These are phyloP conservation scores for Amanita fuliginea DNA, from an alignment of 768 basidiomycete species.

Conservation along the genomic window DNA sequence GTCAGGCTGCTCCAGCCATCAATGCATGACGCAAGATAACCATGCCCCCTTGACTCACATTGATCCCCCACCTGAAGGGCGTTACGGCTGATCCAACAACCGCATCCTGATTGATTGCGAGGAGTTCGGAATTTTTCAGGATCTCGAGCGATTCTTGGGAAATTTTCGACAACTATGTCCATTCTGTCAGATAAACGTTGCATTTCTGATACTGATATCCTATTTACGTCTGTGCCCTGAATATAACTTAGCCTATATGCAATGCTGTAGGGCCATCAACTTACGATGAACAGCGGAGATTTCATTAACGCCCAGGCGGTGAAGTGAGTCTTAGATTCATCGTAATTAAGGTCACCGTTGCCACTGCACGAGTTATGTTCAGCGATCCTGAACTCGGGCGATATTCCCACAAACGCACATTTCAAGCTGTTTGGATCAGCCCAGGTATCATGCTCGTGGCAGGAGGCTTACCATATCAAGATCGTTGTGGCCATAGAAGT, in stretches of 20 bases:
- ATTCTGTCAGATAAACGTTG: background rate
- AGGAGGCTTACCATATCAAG: conserved; percentile 44
- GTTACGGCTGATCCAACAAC: conserved; percentile 48
- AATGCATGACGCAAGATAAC: background rate
- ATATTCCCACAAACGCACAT: conserved; percentile 25
- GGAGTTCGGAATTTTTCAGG: conserved; percentile 51
- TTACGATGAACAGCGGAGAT: conserved; percentile 48
- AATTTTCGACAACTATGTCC: conserved; percentile 32
- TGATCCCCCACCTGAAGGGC: conserved; percentile 62
- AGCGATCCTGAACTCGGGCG: conserved; percentile 1
- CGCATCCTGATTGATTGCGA: conserved; percentile 61
- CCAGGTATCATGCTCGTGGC: conserved; percentile 2
- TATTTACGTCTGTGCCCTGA: conserved; percentile 25
- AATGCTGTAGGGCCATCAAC: background rate
- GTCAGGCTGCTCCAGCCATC: conserved; percentile 21
- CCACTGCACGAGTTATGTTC: conserved; percentile 28
- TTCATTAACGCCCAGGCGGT: conserved; percentile 68
- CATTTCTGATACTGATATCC: background rate
- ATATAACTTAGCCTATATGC: background rate
- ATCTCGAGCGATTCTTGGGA: conserved; percentile 40
- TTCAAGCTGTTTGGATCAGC: conserved; percentile 32
- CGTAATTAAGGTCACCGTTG: conserved; percentile 48
- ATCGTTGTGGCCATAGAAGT: conserved; percentile 62
- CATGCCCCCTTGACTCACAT: conserved; percentile 24
- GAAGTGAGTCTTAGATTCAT: conserved; percentile 61